phyloP scores from a whole-genome alignment of 106 monocot species.

The Posidonia australis region DNA sequence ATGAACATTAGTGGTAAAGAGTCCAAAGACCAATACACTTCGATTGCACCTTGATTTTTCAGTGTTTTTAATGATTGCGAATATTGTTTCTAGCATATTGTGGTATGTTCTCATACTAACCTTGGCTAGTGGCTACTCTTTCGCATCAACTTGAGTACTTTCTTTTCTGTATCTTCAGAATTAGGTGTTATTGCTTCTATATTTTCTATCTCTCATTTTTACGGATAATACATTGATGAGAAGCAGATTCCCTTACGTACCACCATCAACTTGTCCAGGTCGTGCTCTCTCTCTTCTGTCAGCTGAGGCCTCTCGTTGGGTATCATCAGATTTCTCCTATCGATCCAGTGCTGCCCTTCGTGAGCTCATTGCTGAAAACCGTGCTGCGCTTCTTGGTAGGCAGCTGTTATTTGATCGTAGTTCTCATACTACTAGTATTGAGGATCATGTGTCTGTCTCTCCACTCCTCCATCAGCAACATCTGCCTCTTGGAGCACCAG shows the following conservation, averaged over 20 bases:
- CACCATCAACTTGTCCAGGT: conserved; percentile 27
- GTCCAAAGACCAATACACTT: no score
- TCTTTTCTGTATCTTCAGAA: no score
- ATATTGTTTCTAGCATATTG: no score
- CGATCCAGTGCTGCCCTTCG: conserved; percentile 47
- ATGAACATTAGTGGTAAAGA: no score
- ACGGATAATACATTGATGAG: conserved; percentile 2
- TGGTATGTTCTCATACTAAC: no score
- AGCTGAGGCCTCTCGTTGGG: conserved; percentile 36
- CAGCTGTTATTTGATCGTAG: conserved; percentile 25
- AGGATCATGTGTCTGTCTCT: not conserved
- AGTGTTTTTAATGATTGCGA: no score
- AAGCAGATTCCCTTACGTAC: conserved; percentile 13
- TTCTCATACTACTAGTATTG: not conserved
- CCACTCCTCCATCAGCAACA: conserved; percentile 8
- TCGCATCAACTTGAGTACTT: no score
- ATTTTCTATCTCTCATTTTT: not conserved
- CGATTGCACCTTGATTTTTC: no score
- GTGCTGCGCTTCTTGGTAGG: conserved; percentile 35
- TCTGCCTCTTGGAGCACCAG: conserved; percentile 1
- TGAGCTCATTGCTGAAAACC: conserved; percentile 70
- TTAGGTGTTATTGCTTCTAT: no score
- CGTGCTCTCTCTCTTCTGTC: conserved; percentile 97
- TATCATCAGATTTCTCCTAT: conserved; percentile 43
- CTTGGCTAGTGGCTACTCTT: no score